Percentiles rank a stretch among this genome's conserved stretches.
Conservation (phyloP, 805 yeast genomes). For the Wickerhamiella brachini region DNA sequence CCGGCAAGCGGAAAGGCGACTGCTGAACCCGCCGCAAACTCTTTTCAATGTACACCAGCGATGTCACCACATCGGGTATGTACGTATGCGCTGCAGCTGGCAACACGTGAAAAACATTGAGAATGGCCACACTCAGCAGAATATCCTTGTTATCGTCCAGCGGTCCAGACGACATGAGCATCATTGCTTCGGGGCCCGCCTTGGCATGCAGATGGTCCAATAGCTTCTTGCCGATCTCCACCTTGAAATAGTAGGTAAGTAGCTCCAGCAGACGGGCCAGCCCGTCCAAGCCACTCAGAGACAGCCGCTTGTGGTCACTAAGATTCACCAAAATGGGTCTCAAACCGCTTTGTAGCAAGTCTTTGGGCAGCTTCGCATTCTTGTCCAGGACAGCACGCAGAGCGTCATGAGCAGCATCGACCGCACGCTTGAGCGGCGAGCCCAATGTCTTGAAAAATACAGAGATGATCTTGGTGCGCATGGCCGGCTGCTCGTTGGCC, state of each 20-base stretch:
- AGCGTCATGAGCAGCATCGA: slow-evolving; percentile 88
- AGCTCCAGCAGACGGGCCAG: slow-evolving; percentile 74
- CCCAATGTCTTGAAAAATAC: slow-evolving; percentile 90
- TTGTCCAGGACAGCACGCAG: slow-evolving; percentile 70
- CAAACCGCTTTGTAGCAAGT: slow-evolving; percentile 83
- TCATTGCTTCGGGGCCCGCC: slow-evolving; percentile 74
- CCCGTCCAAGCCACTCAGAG: slow-evolving; percentile 84
- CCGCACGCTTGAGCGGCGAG: slow-evolving; percentile 70
- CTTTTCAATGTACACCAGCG: slow-evolving; percentile 66
- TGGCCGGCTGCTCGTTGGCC: slow-evolving; percentile 41
- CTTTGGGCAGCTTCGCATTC: slow-evolving; percentile 83
- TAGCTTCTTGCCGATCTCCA: slow-evolving; percentile 87
- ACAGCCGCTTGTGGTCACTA: slow-evolving; percentile 82
- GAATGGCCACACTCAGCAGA: slow-evolving; percentile 74
- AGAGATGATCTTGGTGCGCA: slow-evolving; percentile 74
- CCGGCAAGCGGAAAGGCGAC: slow-evolving; percentile 86
- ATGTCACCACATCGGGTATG: slow-evolving; percentile 70
- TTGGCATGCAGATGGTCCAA: slow-evolving; percentile 91
- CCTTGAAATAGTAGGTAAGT: slow-evolving; percentile 83
- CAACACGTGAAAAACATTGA: slow-evolving; percentile 78
- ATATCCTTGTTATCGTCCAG: slow-evolving; percentile 70
- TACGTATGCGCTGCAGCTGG: slow-evolving; percentile 90
- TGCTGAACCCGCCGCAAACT: slow-evolving; percentile 69
- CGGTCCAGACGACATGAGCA: slow-evolving; percentile 66
- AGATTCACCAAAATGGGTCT: slow-evolving; percentile 92